phyloP scores from a whole-genome alignment of 768 basidiomycete genomes.

The Kwoniella dejecticola region DNA sequence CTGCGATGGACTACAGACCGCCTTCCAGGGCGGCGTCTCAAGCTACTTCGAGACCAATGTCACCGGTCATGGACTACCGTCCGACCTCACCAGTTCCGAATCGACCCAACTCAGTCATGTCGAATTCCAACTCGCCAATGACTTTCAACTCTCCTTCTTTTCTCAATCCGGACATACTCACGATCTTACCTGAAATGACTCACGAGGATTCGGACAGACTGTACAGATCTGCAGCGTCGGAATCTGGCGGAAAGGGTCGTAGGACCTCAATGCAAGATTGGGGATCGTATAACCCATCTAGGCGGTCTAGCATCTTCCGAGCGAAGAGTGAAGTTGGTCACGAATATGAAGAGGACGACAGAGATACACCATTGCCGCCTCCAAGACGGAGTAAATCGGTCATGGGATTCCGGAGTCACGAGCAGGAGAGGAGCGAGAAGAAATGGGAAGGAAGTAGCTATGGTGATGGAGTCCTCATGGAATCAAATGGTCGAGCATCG shows the following conservation, averaged over 20 bases:
- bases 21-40: slow-evolving; percentile 1
- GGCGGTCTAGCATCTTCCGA: slow-evolving; percentile 29
- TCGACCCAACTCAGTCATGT: not conserved
- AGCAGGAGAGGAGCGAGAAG: slow-evolving; percentile 12
- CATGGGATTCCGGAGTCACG: slow-evolving; percentile 32
- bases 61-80: slow-evolving; percentile 15
- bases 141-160: slow-evolving; percentile 40
- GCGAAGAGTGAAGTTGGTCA: slow-evolving; percentile 14
- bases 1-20: not conserved
- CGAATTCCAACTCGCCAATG: not conserved
- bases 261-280: slow-evolving; percentile 16
- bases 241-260: slow-evolving; percentile 20
- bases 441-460: slow-evolving; percentile 44
- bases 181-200: slow-evolving; percentile 50
- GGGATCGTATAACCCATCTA: slow-evolving; percentile 12
- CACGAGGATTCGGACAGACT: slow-evolving; percentile 31
- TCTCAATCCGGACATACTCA: slow-evolving; percentile 47
- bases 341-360: slow-evolving; percentile 19
- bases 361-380: slow-evolving; percentile 20
- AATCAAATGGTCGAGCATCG: slow-evolving; percentile 44
- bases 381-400: slow-evolving; percentile 34
- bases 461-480: slow-evolving; percentile 50
- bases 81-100: slow-evolving; percentile 23
- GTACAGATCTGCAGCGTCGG: slow-evolving; percentile 21
- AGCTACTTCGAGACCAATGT: slow-evolving; percentile 17